These are phyloP conservation scores for Pharnaceum exiguum DNA, from an alignment of 148 eudicot species.

Conservation along the genomic window DNA sequence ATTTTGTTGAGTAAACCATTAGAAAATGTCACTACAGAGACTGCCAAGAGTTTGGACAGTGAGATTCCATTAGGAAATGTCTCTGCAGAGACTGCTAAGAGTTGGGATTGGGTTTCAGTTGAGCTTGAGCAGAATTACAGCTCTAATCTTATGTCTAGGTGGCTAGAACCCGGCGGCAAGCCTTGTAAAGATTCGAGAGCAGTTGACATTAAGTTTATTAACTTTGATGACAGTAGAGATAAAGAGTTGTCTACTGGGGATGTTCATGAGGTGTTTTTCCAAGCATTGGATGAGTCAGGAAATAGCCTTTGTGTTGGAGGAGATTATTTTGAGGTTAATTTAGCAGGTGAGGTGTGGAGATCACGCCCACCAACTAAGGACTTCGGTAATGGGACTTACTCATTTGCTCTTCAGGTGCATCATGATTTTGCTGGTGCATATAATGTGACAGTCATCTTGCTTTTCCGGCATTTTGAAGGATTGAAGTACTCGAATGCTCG, in stretches of 20 bases:
- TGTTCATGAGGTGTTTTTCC: constrained; percentile 65
- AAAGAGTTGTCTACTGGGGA: constrained; percentile 47
- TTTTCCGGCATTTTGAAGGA: constrained; percentile 75
- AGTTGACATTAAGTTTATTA: constrained; percentile 47
- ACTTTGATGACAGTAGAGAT: constrained; percentile 34
- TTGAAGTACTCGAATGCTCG: constrained; percentile 56
- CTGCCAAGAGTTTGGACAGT: no score
- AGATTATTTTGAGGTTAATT: constrained; percentile 81
- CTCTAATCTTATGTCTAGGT: constrained; percentile 42
- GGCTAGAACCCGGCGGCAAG: constrained; percentile 60
- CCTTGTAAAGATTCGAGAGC: constrained; percentile 60
- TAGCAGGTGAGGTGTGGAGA: constrained; percentile 73
- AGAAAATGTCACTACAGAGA: no score
- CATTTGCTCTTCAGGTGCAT: constrained; percentile 72
- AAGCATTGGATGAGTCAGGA: constrained; percentile 71
- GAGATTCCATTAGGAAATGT: no score
- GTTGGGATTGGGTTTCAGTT: constrained; percentile 25
- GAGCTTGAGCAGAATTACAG: constrained; percentile 55
- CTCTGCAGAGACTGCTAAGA: no score
- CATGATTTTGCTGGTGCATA: constrained; percentile 77
- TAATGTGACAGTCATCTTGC: constrained; percentile 58
- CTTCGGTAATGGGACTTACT: constrained; percentile 71
- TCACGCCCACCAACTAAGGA: constrained; percentile 75
- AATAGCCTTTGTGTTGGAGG: constrained; percentile 64
- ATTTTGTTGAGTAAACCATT: no score